Evolutionary conservation across 768 basidiomycete genomes (phyloP).

Genomic region (Chalciporus piperatus): DNA sequence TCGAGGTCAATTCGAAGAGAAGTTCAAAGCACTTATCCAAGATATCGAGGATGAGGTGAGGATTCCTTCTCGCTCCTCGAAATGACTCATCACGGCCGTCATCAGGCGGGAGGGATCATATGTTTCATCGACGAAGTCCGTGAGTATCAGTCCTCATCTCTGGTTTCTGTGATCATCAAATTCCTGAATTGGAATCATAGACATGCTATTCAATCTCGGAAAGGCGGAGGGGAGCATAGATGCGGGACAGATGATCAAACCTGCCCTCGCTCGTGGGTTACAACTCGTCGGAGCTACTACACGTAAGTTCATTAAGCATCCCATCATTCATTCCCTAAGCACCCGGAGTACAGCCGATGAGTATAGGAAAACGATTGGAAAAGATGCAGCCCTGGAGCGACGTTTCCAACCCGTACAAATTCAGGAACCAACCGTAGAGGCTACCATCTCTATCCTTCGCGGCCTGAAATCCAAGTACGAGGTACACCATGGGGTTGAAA

Average conservation of each 20-base stretch:
- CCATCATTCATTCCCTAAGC: neutral
- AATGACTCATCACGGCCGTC: constrained; percentile 12
- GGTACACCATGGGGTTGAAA: constrained; percentile 91
- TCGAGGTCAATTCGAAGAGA: constrained; percentile 90
- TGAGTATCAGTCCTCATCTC: constrained; percentile 45
- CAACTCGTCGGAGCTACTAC: constrained; percentile 92
- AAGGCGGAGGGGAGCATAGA: constrained; percentile 92
- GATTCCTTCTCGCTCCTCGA: constrained; percentile 25
- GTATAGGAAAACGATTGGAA: constrained; percentile 87
- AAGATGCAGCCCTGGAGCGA: constrained; percentile 87
- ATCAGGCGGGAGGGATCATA: constrained; percentile 70
- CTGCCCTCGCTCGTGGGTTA: constrained; percentile 81
- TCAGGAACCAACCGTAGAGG: constrained; percentile 84
- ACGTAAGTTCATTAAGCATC: constrained; percentile 42
- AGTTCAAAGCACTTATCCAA: constrained; percentile 84
- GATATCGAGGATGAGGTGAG: constrained; percentile 84
- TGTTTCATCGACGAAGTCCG: constrained; percentile 96
- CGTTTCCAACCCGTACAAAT: constrained; percentile 89
- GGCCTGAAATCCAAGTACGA: constrained; percentile 85
- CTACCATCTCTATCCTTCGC: constrained; percentile 82
- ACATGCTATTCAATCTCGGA: constrained; percentile 82
- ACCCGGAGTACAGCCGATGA: constrained; percentile 59
- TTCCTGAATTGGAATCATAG: constrained; percentile 30
- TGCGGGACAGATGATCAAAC: constrained; percentile 92
- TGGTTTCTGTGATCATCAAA: neutral